Evolutionary conservation across 768 basidiomycete species (phyloP), one percentile per base, ranked within the genome.

Genomic region (Arthromyces matolae): DNA sequence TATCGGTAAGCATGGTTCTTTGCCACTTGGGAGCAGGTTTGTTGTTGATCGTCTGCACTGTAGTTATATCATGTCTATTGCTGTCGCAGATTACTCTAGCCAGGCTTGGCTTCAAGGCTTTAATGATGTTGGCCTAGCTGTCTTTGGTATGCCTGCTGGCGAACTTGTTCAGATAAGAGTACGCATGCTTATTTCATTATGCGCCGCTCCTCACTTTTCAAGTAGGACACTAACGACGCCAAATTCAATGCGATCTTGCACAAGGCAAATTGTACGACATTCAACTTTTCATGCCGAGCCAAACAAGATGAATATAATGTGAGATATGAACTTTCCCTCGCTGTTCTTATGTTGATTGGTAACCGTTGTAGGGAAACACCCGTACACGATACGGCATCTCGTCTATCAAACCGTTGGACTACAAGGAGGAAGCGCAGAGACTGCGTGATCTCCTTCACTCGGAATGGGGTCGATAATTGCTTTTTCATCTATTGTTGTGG

Each of bases 91-190:
- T 64, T 80, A 84, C 70, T 89, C 91, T 14, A 84, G 83, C 18
- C 90, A 94, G 64, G 78, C 83, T 14, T 98, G 95, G 95, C 71
- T 97, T 36, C 89, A 90, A 53, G 92, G 89, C 3, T 99, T 99
- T 75, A 95, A 99, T 62, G 95, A 98, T 5, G 81, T 86, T 27
- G 96, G 93, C 4, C 65, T 81, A 43, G 69, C 72, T 4, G 67
- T 99, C 13, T 84, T 97, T 52, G 86, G 81, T 22, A 84, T 81
- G 70, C 68, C 79, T 25, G 95, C 91, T 9, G 80, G 93, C 57
- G 84, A 93, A 12, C 63, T 98, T 34, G 65, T 84, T 46, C 75
- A 73, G n/a, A 73, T 93, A 52, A 88, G 79, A 73, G 90, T 88
- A 47, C 0, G 46, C 16, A 29, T 39, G 25, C 27, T n/a, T 14